Conservation (phyloP, 352 stramenopile genomes). For the Phytophthora ramorum region DNA sequence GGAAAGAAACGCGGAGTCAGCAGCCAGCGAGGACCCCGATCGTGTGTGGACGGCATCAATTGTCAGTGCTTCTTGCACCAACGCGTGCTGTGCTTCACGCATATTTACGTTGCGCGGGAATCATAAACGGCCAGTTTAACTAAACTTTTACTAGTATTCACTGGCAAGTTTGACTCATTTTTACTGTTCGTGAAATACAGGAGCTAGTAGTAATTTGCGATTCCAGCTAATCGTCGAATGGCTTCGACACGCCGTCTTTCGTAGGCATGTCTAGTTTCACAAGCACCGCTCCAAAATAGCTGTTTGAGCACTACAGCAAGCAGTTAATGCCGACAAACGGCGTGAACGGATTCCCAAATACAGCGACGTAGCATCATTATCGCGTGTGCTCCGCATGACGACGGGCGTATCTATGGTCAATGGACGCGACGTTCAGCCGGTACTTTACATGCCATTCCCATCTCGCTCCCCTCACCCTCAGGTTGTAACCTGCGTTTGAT, state of each 20-base stretch:
- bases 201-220: no score
- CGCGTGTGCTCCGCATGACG: neutral
- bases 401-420: neutral
- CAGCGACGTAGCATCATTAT: no score
- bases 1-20: conserved; percentile 14
- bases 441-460: conserved; percentile 20
- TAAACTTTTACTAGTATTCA: no score
- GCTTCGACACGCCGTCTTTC: no score
- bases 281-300: no score
- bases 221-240: no score
- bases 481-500: neutral
- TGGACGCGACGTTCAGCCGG: conserved; percentile 1
- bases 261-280: no score
- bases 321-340: no score
- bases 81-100: conserved; percentile 9
- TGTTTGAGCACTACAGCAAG: no score
- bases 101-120: conserved; percentile 13
- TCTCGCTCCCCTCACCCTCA: conserved; percentile 3
- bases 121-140: no score
- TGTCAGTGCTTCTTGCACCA: conserved; percentile 1
- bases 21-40: neutral
- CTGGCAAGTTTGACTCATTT: no score
- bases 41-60: conserved; percentile 1
- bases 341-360: no score
- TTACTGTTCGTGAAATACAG: conserved; percentile 6